phyloP scores from a whole-genome alignment of 352 stramenopile species.

The Pythium apleroticum region DNA sequence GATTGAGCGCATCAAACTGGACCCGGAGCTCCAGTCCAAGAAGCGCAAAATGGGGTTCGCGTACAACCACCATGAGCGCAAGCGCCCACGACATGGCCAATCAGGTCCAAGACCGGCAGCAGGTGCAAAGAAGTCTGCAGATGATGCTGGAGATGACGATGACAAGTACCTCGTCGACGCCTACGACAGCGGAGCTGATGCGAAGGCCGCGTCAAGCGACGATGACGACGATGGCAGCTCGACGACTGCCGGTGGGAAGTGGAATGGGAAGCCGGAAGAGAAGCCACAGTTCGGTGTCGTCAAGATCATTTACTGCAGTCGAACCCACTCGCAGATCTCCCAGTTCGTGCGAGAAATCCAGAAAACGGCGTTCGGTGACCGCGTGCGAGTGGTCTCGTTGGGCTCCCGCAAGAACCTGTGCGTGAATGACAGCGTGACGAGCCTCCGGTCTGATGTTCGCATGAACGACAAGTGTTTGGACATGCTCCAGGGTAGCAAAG shows the following conservation, averaged over 20 bases:
- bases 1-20: constrained; percentile 55
- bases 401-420: constrained; percentile 87
- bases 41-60: constrained; percentile 70
- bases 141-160: constrained; percentile 25
- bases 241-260: not conserved
- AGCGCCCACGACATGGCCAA: constrained; percentile 21
- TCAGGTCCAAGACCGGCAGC: constrained; percentile 5
- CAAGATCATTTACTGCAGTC: constrained; percentile 92
- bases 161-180: constrained; percentile 69
- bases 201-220: constrained; percentile 22
- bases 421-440: constrained; percentile 69
- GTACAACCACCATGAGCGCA: constrained; percentile 67
- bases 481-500: constrained; percentile 78
- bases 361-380: constrained; percentile 69
- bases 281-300: constrained; percentile 42
- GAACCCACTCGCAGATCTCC: constrained; percentile 88
- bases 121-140: not conserved
- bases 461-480: constrained; percentile 88
- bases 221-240: constrained; percentile 42
- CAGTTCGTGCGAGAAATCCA: constrained; percentile 89
- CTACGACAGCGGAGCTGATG: constrained; percentile 62
- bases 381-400: constrained; percentile 76
- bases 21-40: constrained; percentile 47
- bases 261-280: constrained; percentile 17
- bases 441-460: constrained; percentile 63